Base-by-base conservation (phyloP, 257 asterid genomes). In the Petunia axillaris region DNA sequence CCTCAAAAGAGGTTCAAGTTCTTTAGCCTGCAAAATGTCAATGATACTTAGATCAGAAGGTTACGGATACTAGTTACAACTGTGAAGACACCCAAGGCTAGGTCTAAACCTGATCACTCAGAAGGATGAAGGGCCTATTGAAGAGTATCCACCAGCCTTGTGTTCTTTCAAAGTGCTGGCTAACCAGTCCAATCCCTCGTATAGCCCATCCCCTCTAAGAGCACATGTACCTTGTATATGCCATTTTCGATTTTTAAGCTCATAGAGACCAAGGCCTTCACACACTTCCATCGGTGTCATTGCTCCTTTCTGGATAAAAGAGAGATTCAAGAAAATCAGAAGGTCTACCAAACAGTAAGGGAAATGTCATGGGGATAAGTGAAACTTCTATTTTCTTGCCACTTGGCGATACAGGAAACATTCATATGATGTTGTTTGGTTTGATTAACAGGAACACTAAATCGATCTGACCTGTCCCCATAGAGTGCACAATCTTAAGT, bases 171-270 rank as follows among this genome's bases (percentile, higher is more conserved):
- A 84, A 67, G 98, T 95, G 88, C 90, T 88, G 62, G 98, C 80
- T 82, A 95, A 85, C 99, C 99, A 95, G 87, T 95, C 99, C 90
- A 95, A 82, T 40, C 99, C 99, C 88, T 95, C 99, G 4, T 95
- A 93, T 82, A 95, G 87, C 38, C 99, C 99, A 54, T 95, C 99
- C 66, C 98, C 99, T 89, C 81, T 92, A 65, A 93, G 90, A 58
- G 99, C 99, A 78, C 97, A 90, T 14, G 97, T 89, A 55, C 99
- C 99, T 82, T 95, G 99, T 88, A 93, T 90, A 83, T 95, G 98
- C 99, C 99, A 95, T 83, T 92, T 93, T 81, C 98, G 86, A 83
- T 92, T 85, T 88, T 89, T 93, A 25, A 95, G 97, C 81, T 93
- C 99, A 76, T 87, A 87, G 1, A 95, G 93, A 16, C 98, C 99